Conservation (phyloP, 2,329 filamentous ascomycete species). For the Peltaster fructicola region DNA sequence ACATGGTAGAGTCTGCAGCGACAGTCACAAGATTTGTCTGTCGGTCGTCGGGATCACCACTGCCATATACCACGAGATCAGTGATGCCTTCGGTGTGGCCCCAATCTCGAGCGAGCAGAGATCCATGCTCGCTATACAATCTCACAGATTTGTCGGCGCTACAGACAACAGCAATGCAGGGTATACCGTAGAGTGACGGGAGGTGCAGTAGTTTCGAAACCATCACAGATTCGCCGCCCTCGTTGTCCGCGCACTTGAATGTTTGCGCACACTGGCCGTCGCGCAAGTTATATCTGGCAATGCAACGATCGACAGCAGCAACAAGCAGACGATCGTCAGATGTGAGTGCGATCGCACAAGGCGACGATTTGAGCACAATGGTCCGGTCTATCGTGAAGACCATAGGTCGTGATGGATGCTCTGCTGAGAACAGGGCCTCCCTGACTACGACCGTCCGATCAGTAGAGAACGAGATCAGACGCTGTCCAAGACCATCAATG, state of each 20-base stretch:
- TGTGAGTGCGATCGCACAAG: constrained; percentile 62
- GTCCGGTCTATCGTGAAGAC: constrained; percentile 63
- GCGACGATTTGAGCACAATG: constrained; percentile 71
- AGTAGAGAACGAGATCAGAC: constrained; percentile 68
- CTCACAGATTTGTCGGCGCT: constrained; percentile 92
- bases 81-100: constrained; percentile 91
- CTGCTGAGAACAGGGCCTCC: constrained; percentile 55
- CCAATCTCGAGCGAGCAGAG: constrained; percentile 74
- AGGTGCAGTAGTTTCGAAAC: constrained; percentile 57
- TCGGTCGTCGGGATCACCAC: constrained; percentile 2
- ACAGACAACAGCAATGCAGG: constrained; percentile 69
- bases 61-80: constrained; percentile 50
- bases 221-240: constrained; percentile 64
- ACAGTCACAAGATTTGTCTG: constrained; percentile 27
- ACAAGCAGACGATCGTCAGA: constrained; percentile 42
- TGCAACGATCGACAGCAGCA: constrained; percentile 44
- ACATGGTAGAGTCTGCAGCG: constrained; percentile 33
- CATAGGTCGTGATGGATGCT: constrained; percentile 37
- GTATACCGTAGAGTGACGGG: constrained; percentile 38
- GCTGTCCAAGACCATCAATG: constrained; percentile 39
- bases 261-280: constrained; percentile 51
- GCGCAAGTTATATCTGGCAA: constrained; percentile 34
- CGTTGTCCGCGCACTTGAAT: constrained; percentile 72
- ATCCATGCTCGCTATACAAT: constrained; percentile 67
- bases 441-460: constrained; percentile 77